Evolutionary conservation across 2,329 filamentous ascomycete genomes (phyloP), one percentile per base, ranked within the genome.

Genomic region (Aulographum hederae): DNA sequence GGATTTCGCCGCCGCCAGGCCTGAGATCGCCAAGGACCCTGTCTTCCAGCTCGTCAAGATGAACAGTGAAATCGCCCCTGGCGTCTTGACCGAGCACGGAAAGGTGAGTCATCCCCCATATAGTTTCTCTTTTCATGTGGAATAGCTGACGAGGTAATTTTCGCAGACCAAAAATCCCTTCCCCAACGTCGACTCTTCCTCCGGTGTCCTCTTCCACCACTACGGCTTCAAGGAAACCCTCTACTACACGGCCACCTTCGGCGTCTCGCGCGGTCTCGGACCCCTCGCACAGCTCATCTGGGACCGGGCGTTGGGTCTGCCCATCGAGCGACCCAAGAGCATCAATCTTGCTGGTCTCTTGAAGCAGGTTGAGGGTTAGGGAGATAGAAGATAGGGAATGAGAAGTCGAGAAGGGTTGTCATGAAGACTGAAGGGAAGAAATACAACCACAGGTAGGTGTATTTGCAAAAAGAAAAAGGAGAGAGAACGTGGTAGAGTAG

Each of bases 251-350:
- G 71, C 70, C 6, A 73, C 70, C 4, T 76, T 76, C 43, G 71
- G 71, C 43, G 71, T 76, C 76, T 72, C 66, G 51, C 63, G 71
- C 51, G 69, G 68, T 32, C 63, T 98, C 12, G 89, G 89, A 5
- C 89, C 89, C 15, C 65, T 98, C 30, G 84, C 84, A 27, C 89
- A 98, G 57, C 66, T 98, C 40, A 78, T 98, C 52, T 95, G 89
- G 89, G 86, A 95, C 54, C 72, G 89, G 31, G 85, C 85, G 12
- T 59, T 98, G 39, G 89, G 89, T 33, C 63, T 95, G 50, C 89
- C 89, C 8, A 98, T 98, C 48, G 89, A 98, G 72, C 68, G 86
- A 39, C 89, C 89, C 31, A 98, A 98, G 78, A 92, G 81, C 57
- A 92, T 95, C 52, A 89, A 93, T 58, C 63, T 98, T 34, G 67